Base-by-base conservation (phyloP, 2,329 filamentous ascomycete species). In the Arthrobotrys megalospora region DNA sequence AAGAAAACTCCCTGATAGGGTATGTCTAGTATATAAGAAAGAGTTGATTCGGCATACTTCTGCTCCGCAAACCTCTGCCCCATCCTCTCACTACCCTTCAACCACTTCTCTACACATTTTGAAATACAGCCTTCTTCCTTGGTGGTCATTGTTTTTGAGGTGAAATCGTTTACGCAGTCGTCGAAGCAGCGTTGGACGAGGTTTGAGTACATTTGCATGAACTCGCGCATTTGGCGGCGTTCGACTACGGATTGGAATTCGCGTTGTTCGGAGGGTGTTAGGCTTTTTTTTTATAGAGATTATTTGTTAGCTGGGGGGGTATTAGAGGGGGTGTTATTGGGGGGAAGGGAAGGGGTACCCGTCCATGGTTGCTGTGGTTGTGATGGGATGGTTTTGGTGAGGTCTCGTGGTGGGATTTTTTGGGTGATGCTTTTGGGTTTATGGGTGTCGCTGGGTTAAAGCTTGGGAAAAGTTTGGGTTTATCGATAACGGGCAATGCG, bases 161-260 rank as follows among this genome's bases (percentile, higher is more conserved):
- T 97, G 89, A 99, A 99, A 88, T 98, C 94, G 86, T 94, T 95
- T 86, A 99, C 90, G 88, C 96, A 99, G 86, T 96, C 92, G 85
- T 93, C 91, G 89, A 99, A 99, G 90, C 96, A 99, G 86, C 91
- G 89, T 73, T 58, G 73, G 58, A 77, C 36, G 63, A 64, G 64
- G 65, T 55, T 78, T 71, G 43, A 71, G 88, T 93, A 82, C 89
- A 98, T 96, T 83, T 90, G 92, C 91, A 98, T 97, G 85, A 99
- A 98, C 85, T 98, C 95, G 87, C 97, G 97, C 89, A 99, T 93
- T 87, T 99, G 96, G 87, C 96, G 96, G 87, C 93, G 92, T 88
- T 98, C 94, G 90, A 99, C 94, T 86, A 96, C 93, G 86, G 90
- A 87, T 86, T 97, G 92, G 84, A 99, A 92, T 88, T 96, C 93